Evolutionary conservation across 2,329 filamentous ascomycete species (phyloP), one percentile per base, ranked within the genome.

Genomic region (Fusarium poae): DNA sequence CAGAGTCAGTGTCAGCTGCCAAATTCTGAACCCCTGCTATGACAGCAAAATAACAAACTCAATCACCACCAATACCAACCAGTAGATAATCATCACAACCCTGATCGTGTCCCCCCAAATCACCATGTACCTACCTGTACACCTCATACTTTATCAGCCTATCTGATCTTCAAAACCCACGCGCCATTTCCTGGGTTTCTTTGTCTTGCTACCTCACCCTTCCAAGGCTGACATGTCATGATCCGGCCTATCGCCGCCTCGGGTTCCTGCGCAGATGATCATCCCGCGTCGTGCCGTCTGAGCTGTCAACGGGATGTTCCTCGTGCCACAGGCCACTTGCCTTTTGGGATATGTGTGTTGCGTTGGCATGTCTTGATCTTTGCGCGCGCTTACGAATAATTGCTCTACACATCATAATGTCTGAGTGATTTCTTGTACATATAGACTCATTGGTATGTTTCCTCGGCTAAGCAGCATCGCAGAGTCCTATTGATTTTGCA

Each of bases 181-280:
- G 70, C 68, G 68, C 58, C 53, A 71, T 73, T 66, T 72, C 59
- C 50, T 45, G 48, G 37, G 39, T 25, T 59, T 52, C 42, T 32
- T 49, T 46, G 27, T 59, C 35, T 39, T 32, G 42, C 39, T 57
- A 50, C 61, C 39, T 30, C 40, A 23, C 44, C 37, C 37, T 32
- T 25, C 39, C 35, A 45, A 48, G 66, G 56, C 58, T 67, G 58
- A 66, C 46, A 58, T 61, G 61, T 35, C 46, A 60, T 46, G 59
- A 42, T 54, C 55, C 25, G 55, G 57, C 73, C 71, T 73, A 74
- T 74, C 64, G 65, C 51, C 60, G 58, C 54, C 52, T 62, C 74
- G 74, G 74, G 74, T 76, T 76, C 74, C 74, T 76, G 74, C 74
- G 67, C 73, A 70, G 74, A 67, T 75, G 73, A 76, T 74, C 69